A percentile compares a stretch with the other conserved stretches of the same genome.
phyloP scores from a whole-genome alignment of 129 eudicot species.

The Heracleum sosnowskyi region DNA sequence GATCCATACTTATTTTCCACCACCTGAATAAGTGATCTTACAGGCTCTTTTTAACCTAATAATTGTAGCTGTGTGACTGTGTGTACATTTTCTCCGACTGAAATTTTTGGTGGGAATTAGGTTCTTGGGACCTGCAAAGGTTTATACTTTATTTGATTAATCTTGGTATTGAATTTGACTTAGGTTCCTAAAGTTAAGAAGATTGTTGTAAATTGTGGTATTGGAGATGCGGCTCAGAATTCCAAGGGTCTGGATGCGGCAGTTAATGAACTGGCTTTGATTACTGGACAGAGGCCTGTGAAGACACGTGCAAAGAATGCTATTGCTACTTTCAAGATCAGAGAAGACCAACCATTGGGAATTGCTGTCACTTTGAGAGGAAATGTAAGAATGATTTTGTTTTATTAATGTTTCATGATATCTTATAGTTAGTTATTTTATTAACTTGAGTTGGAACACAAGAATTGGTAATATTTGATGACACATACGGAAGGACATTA shows the following conservation, averaged over 20 bases:
- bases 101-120: background rate
- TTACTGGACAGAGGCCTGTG: slow-evolving; percentile 92
- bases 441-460: background rate
- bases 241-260: slow-evolving; percentile 87
- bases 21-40: background rate
- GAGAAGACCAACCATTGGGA: slow-evolving; percentile 77
- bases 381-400: slow-evolving; percentile 40
- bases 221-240: slow-evolving; percentile 98
- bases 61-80: background rate
- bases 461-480: background rate
- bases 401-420: background rate
- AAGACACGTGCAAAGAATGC: slow-evolving; percentile 89
- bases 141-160: background rate
- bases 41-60: background rate
- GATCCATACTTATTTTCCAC: background rate
- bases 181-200: slow-evolving; percentile 85
- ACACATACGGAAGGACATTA: background rate
- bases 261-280: slow-evolving; percentile 72
- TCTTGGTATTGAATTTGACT: background rate
- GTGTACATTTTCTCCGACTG: background rate
- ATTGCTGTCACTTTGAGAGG: slow-evolving; percentile 88
- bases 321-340: slow-evolving; percentile 81
- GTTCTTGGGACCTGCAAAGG: background rate
- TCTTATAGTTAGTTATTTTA: background rate
- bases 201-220: slow-evolving; percentile 88